Evolutionary conservation across 139 green algal genomes (phyloP).

Genomic region (Spirogloea muscicola): DNA sequence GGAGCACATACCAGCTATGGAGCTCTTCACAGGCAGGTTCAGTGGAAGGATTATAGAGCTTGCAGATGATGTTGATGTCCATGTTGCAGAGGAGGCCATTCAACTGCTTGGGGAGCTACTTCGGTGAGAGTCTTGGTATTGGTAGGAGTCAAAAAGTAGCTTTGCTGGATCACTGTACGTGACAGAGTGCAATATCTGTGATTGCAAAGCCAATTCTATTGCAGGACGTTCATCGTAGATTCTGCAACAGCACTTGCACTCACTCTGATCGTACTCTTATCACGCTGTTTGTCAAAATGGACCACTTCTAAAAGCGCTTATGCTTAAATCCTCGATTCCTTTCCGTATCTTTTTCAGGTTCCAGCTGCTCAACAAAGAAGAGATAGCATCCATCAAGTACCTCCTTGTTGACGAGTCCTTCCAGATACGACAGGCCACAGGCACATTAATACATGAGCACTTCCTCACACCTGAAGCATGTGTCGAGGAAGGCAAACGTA

Average conservation of each 20-base stretch:
- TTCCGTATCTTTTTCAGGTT: too few species aligned
- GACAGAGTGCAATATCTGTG: too few species aligned
- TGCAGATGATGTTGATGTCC: conserved; percentile 64
- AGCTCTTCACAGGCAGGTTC: conserved; percentile 77
- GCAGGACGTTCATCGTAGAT: too few species aligned
- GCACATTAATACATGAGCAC: conserved; percentile 17
- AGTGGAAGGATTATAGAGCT: conserved; percentile 73
- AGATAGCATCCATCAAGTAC: conserved; percentile 19
- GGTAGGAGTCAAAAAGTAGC: too few species aligned
- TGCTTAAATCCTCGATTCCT: too few species aligned
- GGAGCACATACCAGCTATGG: conserved; percentile 60
- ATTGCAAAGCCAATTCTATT: too few species aligned
- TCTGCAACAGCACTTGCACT: too few species aligned
- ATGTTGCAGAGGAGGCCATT: conserved; percentile 71
- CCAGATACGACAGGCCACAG: conserved; percentile 14
- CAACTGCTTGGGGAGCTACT: conserved; percentile 53
- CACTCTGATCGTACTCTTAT: too few species aligned
- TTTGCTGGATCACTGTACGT: too few species aligned
- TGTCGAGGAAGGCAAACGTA: too few species aligned
- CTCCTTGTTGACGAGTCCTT: conserved; percentile 33
- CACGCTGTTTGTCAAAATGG: too few species aligned
- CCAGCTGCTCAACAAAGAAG: conserved; percentile 24
- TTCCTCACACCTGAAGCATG: conserved; percentile 2
- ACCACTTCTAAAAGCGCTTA: too few species aligned
- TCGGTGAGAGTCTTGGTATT: conserved; percentile 1